Conservation (phyloP, 768 basidiomycete genomes). For the Hygrocybe coccinea region DNA sequence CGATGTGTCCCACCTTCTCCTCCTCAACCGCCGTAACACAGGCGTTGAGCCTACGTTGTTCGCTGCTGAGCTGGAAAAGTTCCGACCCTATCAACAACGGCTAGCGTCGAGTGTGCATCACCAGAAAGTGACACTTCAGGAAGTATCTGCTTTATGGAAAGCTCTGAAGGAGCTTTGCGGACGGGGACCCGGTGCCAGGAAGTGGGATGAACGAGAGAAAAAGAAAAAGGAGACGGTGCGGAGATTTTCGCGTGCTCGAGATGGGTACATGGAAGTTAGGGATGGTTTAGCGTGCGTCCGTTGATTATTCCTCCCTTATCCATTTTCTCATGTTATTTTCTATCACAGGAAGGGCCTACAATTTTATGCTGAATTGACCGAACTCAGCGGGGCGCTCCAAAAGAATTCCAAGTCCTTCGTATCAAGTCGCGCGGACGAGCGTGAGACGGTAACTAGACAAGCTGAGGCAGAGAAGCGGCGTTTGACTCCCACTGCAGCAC, state of each 20-base stretch:
- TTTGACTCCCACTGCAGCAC: constrained; percentile 40
- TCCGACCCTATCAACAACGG: constrained; percentile 84
- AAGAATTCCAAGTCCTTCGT: constrained; percentile 60
- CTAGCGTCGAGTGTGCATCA: constrained; percentile 72
- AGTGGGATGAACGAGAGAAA: constrained; percentile 80
- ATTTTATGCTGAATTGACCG: constrained; percentile 80
- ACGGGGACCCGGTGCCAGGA: constrained; percentile 69
- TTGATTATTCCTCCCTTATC: constrained; percentile 1
- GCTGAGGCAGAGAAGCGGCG: constrained; percentile 70
- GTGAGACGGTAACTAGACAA: constrained; percentile 61
- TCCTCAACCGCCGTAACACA: constrained; percentile 83
- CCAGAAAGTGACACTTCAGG: constrained; percentile 68
- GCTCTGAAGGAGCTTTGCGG: constrained; percentile 66
- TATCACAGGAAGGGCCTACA: constrained; percentile 72
- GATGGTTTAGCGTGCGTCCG: constrained; percentile 60
- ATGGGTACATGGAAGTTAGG: too few species aligned
- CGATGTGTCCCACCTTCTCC: constrained; percentile 91
- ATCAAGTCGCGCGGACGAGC: constrained; percentile 58
- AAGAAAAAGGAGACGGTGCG: constrained; percentile 69
- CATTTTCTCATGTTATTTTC: constrained; percentile 8
- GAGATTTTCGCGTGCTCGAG: constrained; percentile 69
- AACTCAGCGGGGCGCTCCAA: constrained; percentile 54
- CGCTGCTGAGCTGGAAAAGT: constrained; percentile 92
- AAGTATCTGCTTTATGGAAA: constrained; percentile 72
- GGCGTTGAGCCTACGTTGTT: constrained; percentile 85